Base-by-base conservation (phyloP, 1,139 yeast genomes). In the Taphrina betulina region DNA sequence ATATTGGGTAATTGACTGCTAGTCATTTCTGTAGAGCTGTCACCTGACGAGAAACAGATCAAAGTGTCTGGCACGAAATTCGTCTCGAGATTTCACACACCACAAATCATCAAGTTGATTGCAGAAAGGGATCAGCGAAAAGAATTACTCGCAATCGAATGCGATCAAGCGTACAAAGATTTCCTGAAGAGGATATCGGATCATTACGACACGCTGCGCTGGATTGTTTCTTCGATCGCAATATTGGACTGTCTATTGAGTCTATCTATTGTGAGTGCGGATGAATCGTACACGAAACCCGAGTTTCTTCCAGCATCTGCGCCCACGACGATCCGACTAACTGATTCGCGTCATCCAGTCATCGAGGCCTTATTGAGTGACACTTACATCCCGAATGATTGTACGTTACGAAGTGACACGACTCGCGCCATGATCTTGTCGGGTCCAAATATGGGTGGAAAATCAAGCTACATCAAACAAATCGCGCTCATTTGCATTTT, bases 381-480 rank as follows among this genome's bases (percentile, higher is more conserved):
- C 37, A 65, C 68, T 3, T 86, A 82, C 66, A 87, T 90, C 4
- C 77, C 95, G 1, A 92, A 90, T 65, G 81, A 83, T 62, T 77
- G 85, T 5, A 58, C 68, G 1, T 77, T 87, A 72, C 63, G 72
- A 2, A 67, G 70, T 12, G 68, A 72, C 46, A 67, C 71, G 1
- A 72, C 64, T 1, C 67, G 73, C 0, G 78, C 82, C 0, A 70
- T 85, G 61, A 75, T 87, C 7, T 77, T 85, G 24, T 82, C 89
- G 0, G 87, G 87, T 0, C 86, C 89, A 0, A 83, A 83, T 61
- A 83, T 83, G 89, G 89, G 89, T 4, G 89, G 89, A 2, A 83
- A 83, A 64, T 80, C 85, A n/a, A 79, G 85, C 0, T 80, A 79
- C 64, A 84, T 82, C 24, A 75, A 83, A 41, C 85, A 81, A 60